Base-by-base conservation (phyloP, 208 protist species). In the Crithidia expoeki region DNA sequence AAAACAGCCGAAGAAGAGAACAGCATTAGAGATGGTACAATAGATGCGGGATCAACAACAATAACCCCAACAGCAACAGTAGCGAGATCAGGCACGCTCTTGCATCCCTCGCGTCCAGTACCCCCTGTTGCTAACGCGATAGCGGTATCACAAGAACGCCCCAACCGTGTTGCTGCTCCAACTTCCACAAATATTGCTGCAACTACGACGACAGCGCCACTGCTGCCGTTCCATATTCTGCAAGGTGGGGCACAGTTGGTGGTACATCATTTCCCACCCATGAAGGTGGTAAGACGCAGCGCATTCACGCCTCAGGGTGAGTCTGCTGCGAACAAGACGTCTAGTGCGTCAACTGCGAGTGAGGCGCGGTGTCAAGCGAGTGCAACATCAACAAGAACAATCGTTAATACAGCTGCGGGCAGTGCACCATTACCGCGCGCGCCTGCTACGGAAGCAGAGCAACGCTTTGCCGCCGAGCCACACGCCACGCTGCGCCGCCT, bases 181-280 rank as follows among this genome's bases (percentile, higher is more conserved):
- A 10, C 62, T 32, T 55, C 28, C 38, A 40, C 46, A 23, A 33
- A 60, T 28, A 50, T 17, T n/a, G 42, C 36, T 5, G 12, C 36
- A 5, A 40, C 42, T 17, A 17, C 42, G n/a, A 17, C 16, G 9
- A 17, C 76, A 7, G 62, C 71, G 17, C 66, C 69, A 10, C 58
- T 70, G 19, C 52, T 86, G 53, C 63, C 50, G 6, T 93, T 88
- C 65, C 87, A 93, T 32, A 66, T 95, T 63, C 65, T 91, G 23
- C 88, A 90, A 30, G 74, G 85, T 33, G 90, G 90, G 4, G 74
- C 75, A 27, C 78, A 83, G 74, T 57, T 95, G 21, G 62, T 77
- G 33, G 81, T 95, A 12, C 76, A 89, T 57, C 83, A 80, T 49
- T 90, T 92, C 50, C 81, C 83, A 2, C 80, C 84, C 25, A 71